Percentiles rank a stretch among this genome's conserved stretches.
phyloP scores from a whole-genome alignment of 176 grass and related monocot genomes.

The Aegilops longissima region DNA sequence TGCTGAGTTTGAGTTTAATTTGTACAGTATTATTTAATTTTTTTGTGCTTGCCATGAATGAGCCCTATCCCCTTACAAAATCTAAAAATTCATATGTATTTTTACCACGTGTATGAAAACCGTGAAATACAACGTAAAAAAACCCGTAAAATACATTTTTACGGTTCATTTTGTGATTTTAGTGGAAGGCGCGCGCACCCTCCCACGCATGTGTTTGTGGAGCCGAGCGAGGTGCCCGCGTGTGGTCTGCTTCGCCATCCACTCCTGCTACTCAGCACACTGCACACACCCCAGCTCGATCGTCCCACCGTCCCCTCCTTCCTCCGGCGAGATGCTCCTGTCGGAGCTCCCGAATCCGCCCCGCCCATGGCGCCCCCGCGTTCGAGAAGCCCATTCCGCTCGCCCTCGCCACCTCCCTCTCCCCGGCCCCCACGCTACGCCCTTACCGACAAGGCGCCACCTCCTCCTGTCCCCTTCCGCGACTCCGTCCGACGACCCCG shows the following conservation, averaged over 20 bases:
- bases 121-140: too few species aligned
- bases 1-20: too few species aligned
- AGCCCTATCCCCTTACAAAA: too few species aligned
- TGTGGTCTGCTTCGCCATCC: background rate
- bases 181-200: background rate
- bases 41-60: too few species aligned
- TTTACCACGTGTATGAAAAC: too few species aligned
- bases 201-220: background rate
- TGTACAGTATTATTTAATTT: too few species aligned
- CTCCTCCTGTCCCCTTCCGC: background rate
- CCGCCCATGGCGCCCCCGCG: conserved; percentile 29
- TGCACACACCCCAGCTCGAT: background rate
- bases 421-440: background rate
- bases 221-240: background rate
- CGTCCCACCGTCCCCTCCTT: background rate
- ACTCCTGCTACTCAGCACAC: background rate
- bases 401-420: background rate
- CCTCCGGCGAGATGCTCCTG: conserved; percentile 37
- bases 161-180: background rate
- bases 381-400: background rate
- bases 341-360: conserved; percentile 25
- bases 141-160: too few species aligned
- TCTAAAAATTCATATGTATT: too few species aligned
- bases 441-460: background rate
- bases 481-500: background rate